phyloP scores from a whole-genome alignment of 495 filamentous ascomycete species.

The Neurospora hispaniola region DNA sequence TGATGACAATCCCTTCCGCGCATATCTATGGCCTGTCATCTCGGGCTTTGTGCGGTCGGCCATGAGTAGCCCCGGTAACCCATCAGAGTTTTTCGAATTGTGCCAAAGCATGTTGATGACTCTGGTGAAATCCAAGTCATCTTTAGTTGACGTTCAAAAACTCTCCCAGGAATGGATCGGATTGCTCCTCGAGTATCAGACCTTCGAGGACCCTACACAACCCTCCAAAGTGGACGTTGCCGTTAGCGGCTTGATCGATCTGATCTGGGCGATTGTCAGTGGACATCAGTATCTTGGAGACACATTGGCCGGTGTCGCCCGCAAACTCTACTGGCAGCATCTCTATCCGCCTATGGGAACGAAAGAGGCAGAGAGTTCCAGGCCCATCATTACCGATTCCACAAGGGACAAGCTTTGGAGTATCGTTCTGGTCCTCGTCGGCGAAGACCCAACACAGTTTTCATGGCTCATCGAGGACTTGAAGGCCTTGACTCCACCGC shows the following conservation, averaged over 20 bases:
- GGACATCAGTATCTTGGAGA: not conserved
- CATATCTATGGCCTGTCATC: slow-evolving; percentile 40
- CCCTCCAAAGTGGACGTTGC: slow-evolving; percentile 38
- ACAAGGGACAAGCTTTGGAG: slow-evolving; percentile 56
- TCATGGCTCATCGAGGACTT: slow-evolving; percentile 42
- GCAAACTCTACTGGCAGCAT: slow-evolving; percentile 52
- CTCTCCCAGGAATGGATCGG: slow-evolving; percentile 13
- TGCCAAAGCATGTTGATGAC: slow-evolving; percentile 42
- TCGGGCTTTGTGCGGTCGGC: slow-evolving; percentile 32
- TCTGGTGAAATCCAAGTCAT: slow-evolving; percentile 40
- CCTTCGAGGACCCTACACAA: slow-evolving; percentile 35
- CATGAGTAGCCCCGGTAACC: slow-evolving; percentile 19
- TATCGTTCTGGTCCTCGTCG: slow-evolving; percentile 49
- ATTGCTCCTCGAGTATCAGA: slow-evolving; percentile 19
- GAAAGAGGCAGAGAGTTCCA: slow-evolving; percentile 27
- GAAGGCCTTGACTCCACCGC: slow-evolving; percentile 34
- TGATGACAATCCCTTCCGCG: slow-evolving; percentile 17
- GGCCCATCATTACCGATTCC: slow-evolving; percentile 37
- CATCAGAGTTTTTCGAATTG: slow-evolving; percentile 35
- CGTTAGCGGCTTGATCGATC: slow-evolving; percentile 34
- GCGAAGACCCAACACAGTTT: slow-evolving; percentile 41
- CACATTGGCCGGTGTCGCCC: slow-evolving; percentile 33
- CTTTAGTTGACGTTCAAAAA: slow-evolving; percentile 36
- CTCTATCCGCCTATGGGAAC: slow-evolving; percentile 50
- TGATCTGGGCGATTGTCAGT: slow-evolving; percentile 15